phyloP scores from a whole-genome alignment of 495 filamentous ascomycete species.

The Jackrogersella multiformis region DNA sequence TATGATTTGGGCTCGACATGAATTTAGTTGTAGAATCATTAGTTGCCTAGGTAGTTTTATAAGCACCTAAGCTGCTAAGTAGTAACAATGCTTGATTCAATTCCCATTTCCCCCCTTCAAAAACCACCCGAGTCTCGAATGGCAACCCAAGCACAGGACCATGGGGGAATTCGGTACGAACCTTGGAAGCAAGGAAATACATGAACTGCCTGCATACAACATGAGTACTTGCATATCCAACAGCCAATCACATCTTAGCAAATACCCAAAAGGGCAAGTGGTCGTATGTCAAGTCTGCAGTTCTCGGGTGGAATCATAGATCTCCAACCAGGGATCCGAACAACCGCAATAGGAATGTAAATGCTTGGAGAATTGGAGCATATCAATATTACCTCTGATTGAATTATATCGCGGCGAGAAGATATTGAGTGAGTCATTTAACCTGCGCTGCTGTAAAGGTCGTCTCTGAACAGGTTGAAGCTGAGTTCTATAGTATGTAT shows the following conservation, averaged over 20 bases:
- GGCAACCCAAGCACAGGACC: not conserved
- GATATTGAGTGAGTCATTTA: too few relatives aligned
- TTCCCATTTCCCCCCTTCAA: too few relatives aligned
- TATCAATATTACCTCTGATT: not conserved
- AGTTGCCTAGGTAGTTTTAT: too few relatives aligned
- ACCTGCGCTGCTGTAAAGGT: too few relatives aligned
- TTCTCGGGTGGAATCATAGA: slow-evolving; percentile 3
- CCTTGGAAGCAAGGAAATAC: not conserved
- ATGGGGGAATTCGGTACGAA: not conserved
- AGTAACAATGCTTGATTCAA: too few relatives aligned
- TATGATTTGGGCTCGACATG: not conserved
- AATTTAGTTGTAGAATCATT: too few relatives aligned
- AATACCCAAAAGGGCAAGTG: slow-evolving; percentile 38
- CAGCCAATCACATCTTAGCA: slow-evolving; percentile 30
- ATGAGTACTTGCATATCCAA: slow-evolving; percentile 29
- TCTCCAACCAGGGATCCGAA: slow-evolving; percentile 9
- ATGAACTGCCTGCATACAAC: slow-evolving; percentile 10
- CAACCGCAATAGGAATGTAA: not conserved
- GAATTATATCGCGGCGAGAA: too few relatives aligned
- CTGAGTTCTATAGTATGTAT: too few relatives aligned
- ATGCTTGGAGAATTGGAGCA: not conserved
- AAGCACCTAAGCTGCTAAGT: too few relatives aligned
- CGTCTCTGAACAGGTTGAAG: too few relatives aligned
- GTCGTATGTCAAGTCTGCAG: slow-evolving; percentile 6
- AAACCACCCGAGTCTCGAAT: not conserved